Evolutionary conservation across 2,329 filamentous ascomycete genomes (phyloP).

Genomic region (Claviceps digitariae): DNA sequence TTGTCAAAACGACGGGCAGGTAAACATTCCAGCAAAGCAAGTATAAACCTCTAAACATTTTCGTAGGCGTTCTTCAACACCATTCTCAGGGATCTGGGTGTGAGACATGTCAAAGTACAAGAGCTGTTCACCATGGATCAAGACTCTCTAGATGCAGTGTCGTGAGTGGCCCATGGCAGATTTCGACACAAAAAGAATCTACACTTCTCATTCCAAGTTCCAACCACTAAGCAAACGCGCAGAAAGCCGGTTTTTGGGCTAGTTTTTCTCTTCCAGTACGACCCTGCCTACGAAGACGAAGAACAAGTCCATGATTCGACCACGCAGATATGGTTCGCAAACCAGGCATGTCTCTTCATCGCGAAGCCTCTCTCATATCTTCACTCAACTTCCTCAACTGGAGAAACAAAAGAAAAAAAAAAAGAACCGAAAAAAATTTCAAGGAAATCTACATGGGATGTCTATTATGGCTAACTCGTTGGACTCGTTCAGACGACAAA

Average conservation of each 20-base stretch:
- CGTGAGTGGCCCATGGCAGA: conserved; percentile 30
- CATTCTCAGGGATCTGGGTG: conserved; percentile 68
- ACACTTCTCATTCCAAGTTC: not conserved
- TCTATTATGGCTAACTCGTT: not conserved
- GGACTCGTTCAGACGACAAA: conserved; percentile 45
- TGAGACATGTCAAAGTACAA: conserved; percentile 56
- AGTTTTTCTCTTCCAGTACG: conserved; percentile 74
- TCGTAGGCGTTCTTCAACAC: conserved; percentile 67
- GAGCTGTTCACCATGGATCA: conserved; percentile 66
- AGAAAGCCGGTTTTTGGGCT: conserved; percentile 68
- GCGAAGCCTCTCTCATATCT: not conserved
- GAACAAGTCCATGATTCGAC: conserved; percentile 35
- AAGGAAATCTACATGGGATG: not conserved
- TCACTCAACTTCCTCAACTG: not conserved
- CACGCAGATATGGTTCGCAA: conserved; percentile 73
- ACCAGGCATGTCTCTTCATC: conserved; percentile 47
- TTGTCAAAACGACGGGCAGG: not conserved
- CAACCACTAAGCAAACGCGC: not conserved
- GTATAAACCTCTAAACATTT: not conserved
- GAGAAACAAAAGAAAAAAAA: not conserved
- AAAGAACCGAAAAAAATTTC: not conserved
- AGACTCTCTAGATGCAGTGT: conserved; percentile 45
- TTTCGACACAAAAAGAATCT: not conserved
- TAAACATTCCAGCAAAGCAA: not conserved
- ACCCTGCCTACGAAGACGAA: conserved; percentile 39